A percentile compares a stretch with the other conserved stretches of the same genome.
Conservation (phyloP, 257 asterid species). For the Eustoma russellianum region DNA sequence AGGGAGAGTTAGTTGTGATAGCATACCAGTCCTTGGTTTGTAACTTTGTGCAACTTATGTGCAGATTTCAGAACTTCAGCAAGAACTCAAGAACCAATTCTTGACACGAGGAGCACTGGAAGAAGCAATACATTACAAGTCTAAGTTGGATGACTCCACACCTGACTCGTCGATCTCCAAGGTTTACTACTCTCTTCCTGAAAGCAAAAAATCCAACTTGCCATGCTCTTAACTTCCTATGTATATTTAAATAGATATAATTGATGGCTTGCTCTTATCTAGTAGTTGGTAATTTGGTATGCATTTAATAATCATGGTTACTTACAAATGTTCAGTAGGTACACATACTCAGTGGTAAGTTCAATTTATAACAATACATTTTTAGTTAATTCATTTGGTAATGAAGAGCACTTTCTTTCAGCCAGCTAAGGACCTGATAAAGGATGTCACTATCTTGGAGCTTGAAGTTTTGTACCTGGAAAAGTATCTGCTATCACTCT, state of each 20-base stretch:
- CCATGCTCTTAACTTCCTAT: too few species aligned
- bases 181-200: constrained; percentile 24
- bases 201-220: too few species aligned
- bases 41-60: constrained; percentile 6
- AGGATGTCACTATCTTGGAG: constrained; percentile 65
- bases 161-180: constrained; percentile 36
- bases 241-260: too few species aligned
- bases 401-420: constrained; percentile 14
- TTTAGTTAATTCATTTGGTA: too few species aligned
- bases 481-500: constrained; percentile 71
- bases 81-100: constrained; percentile 47
- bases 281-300: too few species aligned
- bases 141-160: constrained; percentile 32
- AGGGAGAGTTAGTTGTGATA: too few species aligned
- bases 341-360: too few species aligned
- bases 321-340: too few species aligned
- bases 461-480: constrained; percentile 57
- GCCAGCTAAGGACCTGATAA: constrained; percentile 70
- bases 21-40: neutral
- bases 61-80: constrained; percentile 51
- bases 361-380: too few species aligned
- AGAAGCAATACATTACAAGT: constrained; percentile 39
- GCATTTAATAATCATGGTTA: too few species aligned
- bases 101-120: constrained; percentile 40
- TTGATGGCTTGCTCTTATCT: too few species aligned